Conservation (phyloP, 1,139 yeast genomes). For the Pneumocystis oryctolagi region DNA sequence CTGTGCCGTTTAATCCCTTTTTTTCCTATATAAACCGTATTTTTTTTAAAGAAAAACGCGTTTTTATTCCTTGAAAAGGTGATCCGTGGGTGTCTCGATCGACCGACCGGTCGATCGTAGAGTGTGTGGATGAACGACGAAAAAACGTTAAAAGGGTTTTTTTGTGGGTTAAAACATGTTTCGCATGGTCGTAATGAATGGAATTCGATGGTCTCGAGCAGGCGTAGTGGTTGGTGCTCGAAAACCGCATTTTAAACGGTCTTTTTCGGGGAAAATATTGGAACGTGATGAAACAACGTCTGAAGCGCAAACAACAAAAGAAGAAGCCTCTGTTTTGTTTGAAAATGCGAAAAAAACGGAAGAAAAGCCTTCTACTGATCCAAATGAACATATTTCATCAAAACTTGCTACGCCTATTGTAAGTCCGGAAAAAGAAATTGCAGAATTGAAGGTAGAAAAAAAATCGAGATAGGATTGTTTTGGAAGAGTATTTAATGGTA, state of each 20-base stretch:
- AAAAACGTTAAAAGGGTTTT: neutral
- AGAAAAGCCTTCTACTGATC: neutral
- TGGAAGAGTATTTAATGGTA: constrained; percentile 74
- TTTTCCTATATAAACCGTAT: neutral
- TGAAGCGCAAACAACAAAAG: neutral
- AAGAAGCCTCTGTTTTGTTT: neutral
- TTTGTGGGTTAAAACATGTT: neutral
- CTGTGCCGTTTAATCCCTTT: neutral
- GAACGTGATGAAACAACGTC: neutral
- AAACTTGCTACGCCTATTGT: neutral
- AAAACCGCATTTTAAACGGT: neutral
- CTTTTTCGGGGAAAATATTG: neutral
- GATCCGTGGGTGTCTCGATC: too few relatives aligned
- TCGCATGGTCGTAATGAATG: neutral
- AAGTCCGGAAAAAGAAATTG: constrained; percentile 15
- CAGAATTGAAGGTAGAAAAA: constrained; percentile 28
- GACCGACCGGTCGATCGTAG: too few relatives aligned
- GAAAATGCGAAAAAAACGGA: neutral
- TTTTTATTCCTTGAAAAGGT: neutral
- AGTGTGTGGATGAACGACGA: neutral
- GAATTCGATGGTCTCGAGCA: neutral
- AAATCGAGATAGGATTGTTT: constrained; percentile 35
- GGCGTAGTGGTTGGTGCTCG: neutral
- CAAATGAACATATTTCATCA: neutral
- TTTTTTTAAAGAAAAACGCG: neutral